Conservation (phyloP, 1,284 basidiomycete species). For the Cutaneotrichosporon sp. region DNA sequence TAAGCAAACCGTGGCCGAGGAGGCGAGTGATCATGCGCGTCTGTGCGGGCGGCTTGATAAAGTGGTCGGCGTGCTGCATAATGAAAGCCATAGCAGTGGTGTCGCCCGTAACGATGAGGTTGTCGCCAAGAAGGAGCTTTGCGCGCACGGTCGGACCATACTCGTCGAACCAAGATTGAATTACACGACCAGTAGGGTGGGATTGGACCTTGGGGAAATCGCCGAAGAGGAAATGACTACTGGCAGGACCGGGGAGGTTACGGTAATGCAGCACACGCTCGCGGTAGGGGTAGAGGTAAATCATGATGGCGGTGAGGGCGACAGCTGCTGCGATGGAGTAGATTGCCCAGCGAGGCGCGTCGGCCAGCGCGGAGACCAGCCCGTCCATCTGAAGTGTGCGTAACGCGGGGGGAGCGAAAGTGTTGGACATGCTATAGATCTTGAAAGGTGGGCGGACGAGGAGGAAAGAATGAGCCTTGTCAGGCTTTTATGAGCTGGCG, state of each 20-base stretch:
- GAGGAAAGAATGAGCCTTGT: neutral
- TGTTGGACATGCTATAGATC: neutral
- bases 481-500: neutral
- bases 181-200: slow-evolving; percentile 21
- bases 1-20: slow-evolving; percentile 45
- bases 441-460: neutral
- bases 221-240: slow-evolving; percentile 19
- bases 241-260: slow-evolving; percentile 14
- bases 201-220: slow-evolving; percentile 20
- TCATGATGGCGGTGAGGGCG: slow-evolving; percentile 5
- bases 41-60: slow-evolving; percentile 66
- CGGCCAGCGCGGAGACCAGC: neutral
- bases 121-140: slow-evolving; percentile 9
- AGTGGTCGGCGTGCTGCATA: slow-evolving; percentile 62
- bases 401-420: neutral
- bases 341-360: neutral
- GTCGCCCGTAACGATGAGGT: slow-evolving; percentile 59
- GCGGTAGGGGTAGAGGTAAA: slow-evolving; percentile 21
- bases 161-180: slow-evolving; percentile 23
- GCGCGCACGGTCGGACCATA: slow-evolving; percentile 29
- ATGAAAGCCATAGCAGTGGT: slow-evolving; percentile 63
- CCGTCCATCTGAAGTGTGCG: neutral
- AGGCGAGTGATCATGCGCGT: slow-evolving; percentile 57
- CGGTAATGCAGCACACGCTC: slow-evolving; percentile 10
- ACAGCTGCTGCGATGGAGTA: neutral